A percentile compares a stretch with the other conserved stretches of the same genome.
phyloP scores from a whole-genome alignment of 2,329 filamentous ascomycete genomes.

The Aspergillus piperis region DNA sequence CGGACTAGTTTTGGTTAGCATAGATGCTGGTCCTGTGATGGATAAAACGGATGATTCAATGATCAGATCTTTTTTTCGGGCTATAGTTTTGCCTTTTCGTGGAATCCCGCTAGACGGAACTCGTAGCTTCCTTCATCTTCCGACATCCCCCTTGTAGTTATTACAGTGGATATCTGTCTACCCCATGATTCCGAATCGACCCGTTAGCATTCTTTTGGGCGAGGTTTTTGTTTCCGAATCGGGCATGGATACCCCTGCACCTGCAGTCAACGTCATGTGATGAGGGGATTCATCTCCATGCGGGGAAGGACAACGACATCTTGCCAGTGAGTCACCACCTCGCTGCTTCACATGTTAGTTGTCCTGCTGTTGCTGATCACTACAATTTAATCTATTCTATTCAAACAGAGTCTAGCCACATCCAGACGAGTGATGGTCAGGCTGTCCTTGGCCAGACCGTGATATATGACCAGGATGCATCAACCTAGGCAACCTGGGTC shows the following conservation, averaged over 20 bases:
- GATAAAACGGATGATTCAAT: constrained; percentile 20
- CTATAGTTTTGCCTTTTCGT: not conserved
- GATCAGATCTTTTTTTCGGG: constrained; percentile 5
- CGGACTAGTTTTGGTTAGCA: constrained; percentile 15
- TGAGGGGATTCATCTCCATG: not conserved
- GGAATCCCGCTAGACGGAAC: not conserved
- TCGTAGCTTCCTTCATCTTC: too few species aligned
- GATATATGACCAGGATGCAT: not conserved
- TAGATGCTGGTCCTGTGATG: constrained; percentile 12
- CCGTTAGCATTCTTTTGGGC: not conserved
- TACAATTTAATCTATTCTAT: too few species aligned
- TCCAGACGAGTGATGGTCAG: not conserved
- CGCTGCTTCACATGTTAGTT: not conserved
- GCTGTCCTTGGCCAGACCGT: not conserved
- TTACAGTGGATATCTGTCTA: too few species aligned
- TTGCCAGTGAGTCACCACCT: not conserved
- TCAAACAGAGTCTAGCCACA: not conserved
- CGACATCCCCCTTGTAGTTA: too few species aligned
- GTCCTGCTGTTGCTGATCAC: not conserved
- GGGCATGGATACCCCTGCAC: not conserved
- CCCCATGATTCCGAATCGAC: not conserved
- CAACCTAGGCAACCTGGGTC: not conserved
- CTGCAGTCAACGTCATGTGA: not conserved
- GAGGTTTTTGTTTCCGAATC: not conserved
- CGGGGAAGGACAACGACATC: not conserved